These are phyloP conservation scores for Trichophyton rubrum DNA, from an alignment of 2,329 filamentous ascomycete genomes.

Conservation along the genomic window DNA sequence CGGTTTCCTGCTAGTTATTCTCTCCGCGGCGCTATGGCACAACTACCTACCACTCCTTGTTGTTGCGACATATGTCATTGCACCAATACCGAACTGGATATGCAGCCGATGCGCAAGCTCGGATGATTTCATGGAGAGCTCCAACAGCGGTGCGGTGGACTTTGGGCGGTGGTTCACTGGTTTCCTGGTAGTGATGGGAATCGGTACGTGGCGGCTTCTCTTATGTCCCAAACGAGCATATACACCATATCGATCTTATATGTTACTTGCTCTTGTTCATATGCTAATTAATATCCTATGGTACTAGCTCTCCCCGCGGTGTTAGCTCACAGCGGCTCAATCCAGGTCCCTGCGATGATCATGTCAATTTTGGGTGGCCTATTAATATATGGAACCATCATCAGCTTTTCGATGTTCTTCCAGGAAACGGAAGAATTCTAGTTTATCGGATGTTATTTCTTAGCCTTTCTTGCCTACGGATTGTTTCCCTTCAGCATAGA, in stretches of 20 bases:
- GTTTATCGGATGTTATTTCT: not conserved
- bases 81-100: slow-evolving; percentile 93
- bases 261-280: not conserved
- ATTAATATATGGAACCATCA: slow-evolving; percentile 94
- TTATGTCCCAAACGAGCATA: not conserved
- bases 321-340: slow-evolving; percentile 75
- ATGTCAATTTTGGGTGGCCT: slow-evolving; percentile 91
- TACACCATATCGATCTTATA: not conserved
- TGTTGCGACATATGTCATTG: slow-evolving; percentile 87
- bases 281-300: not conserved
- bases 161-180: slow-evolving; percentile 89
- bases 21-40: slow-evolving; percentile 88
- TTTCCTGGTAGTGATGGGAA: slow-evolving; percentile 92
- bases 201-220: slow-evolving; percentile 53
- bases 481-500: not conserved
- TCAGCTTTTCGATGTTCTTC: slow-evolving; percentile 97
- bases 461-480: not conserved
- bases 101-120: slow-evolving; percentile 76
- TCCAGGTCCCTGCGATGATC: slow-evolving; percentile 71
- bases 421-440: slow-evolving; percentile 87
- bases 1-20: slow-evolving; percentile 96
- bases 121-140: slow-evolving; percentile 87
- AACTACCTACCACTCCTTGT: slow-evolving; percentile 93
- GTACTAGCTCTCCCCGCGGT: slow-evolving; percentile 69
- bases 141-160: slow-evolving; percentile 74